Evolutionary conservation across 73 alveolate genomes (phyloP), one percentile per base, ranked within the genome.

Genomic region (Blepharisma japonicum): DNA sequence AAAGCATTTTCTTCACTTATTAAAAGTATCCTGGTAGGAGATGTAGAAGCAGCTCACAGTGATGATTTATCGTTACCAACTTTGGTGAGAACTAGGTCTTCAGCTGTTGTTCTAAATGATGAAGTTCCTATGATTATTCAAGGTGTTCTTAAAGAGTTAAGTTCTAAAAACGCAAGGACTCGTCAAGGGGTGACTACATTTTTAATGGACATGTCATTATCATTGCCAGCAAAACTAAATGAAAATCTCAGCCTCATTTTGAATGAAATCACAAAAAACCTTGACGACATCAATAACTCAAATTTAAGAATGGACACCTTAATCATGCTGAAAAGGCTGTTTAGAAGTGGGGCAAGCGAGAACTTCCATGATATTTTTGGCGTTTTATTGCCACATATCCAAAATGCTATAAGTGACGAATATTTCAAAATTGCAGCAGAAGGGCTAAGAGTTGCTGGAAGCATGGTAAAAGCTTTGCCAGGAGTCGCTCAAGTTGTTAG

Each of bases 351-450:
- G 7, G 32, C 21, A 9, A 39, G 55, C 6, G 27, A 45, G 7
- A 77, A 39, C 71, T 68, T 49, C 80, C 55, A 77, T 51, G 78
- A 56, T 20, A 56, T 50, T 56, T 66, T 32, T 32, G 68, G 50
- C 0, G 77, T 51, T 8, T 68, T 81, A 23, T 3, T 32, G 42
- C 82, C 68, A 32, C 71, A 42, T 6, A 85, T 89, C 55, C 11
- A 14, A 48, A 20, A 49, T 6, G 88, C 91, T 18, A 49, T 89
- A 1, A 68, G 70, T 27, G 85, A 85, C 61, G 86, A 80, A 6
- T 82, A 89, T 55, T 89, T 83, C 55, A 79, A 87, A 47, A 81
- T 85, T 7, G 81, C 80, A 7, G 6, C 86, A 2, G 95, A 89
- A 70, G 95, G 84, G 7, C 77, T 88, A 5, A 87, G 83, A 70